Base-by-base conservation (phyloP, 306 rosid species). In the Pachyrhizus erosus region DNA sequence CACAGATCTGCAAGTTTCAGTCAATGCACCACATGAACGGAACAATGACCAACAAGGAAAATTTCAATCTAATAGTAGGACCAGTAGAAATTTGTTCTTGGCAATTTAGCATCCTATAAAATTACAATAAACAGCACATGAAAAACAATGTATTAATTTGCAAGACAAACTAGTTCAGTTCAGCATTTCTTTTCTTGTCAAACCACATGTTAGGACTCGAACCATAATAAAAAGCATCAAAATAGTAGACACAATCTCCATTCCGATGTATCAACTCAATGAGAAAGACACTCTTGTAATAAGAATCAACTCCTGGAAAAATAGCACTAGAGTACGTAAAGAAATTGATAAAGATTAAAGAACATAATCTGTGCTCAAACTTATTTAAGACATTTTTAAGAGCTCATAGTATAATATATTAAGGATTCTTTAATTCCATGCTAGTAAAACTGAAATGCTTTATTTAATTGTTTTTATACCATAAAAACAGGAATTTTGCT, bases 1-100 rank as follows among this genome's bases (percentile, higher is more conserved):
- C 48, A 92, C 89, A 39, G 93, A 90, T 87, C 98, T 93, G 94
- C 87, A 77, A 65, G 75, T 83, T 75, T 52, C 5, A 14, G 79
- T 69, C 84, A 74, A 64, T 42, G 54, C 75, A 69, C 27, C 57
- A 77, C 17, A 68, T 17, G 58, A 52, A 81, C 45, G 51, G 24
- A 81, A 64, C 46, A 48, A 75, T 65, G 48, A 24, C 64, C 18
- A 64, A 75, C 9, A 27, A 29, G 23, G 57, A 68, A 70, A 48
- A 43, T 51, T 69, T 15, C 77, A 75, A 13, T 17, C 33, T 5
- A 33, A 34, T 20, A 58, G 79, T 46, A 55, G 71, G 61, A 27
- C 48, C 62, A 57, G 48, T 40, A 67, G 24, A 67, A 21, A 24
- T 23, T 24, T 60, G 7, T 14, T 21, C 10, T 55, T n/a, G 31